Base-by-base conservation (phyloP, 2,329 filamentous ascomycete genomes). In the Ophiosphaerella korrae region DNA sequence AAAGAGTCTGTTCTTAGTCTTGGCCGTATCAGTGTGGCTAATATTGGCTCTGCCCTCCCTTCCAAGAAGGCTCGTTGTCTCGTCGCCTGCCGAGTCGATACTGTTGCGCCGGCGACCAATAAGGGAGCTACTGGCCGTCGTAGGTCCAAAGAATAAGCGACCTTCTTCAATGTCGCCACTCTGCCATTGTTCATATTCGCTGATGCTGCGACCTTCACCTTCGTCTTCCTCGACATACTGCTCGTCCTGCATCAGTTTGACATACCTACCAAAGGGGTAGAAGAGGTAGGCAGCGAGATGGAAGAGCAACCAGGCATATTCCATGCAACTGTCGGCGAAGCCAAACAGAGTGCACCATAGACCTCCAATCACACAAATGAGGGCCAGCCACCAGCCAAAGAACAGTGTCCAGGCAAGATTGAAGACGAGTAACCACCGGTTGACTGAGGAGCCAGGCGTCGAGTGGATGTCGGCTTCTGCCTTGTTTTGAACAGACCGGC, bases 131-230 rank as follows among this genome's bases (percentile, higher is more conserved):
- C 89, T 85, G 62, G 82, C 87, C 21, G 84, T 77, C 24, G 77
- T 85, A 3, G 94, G 94, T 0, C 94, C 95, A 72, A 99, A 99
- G 78, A 99, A 97, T 2, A 99, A 83, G 31, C 93, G 85, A 3
- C 94, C 94, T 72, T 97, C 92, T 74, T 99, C 94, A 31, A 99
- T 83, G 68, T 99, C 94, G 43, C 94, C 94, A 69, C 87, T 97
- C 77, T 99, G 94, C 94, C 94, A 99, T 75, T 96, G 92, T 74
- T 99, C 94, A 71, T 99, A 99, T 77, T 99, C 94, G 66, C 90
- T 95, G 68, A 99, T 97, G 77, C 92, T 97, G 68, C 94, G 86
- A 16, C 94, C 94, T 75, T 99, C 94, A 35, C 93, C 92, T 67
- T 94, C 86, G 66, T 99, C 94, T 76, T 99, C 94, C 53, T 97